phyloP scores from a whole-genome alignment of 139 green algal genomes.

The Auxenochlorella pyrenoidosa region DNA sequence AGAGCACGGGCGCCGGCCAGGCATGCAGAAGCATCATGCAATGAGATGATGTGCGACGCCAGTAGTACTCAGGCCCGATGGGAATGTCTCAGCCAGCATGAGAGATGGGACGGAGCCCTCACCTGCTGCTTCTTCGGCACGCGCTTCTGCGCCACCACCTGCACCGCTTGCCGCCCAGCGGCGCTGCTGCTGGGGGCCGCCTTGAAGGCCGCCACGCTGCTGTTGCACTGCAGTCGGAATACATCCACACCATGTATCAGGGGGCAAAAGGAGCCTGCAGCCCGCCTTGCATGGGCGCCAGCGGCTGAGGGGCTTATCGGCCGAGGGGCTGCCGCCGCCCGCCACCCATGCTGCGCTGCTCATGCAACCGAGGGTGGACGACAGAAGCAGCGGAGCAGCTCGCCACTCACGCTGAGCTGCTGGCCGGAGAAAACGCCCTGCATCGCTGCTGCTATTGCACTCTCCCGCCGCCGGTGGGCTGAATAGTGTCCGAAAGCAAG shows the following conservation, averaged over 20 bases:
- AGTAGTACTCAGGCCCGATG: no score
- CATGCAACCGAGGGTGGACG: neutral
- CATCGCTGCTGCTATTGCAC: neutral
- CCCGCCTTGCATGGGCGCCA: neutral
- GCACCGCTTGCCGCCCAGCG: conserved; percentile 15
- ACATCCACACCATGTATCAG: no score
- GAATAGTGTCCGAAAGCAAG: neutral
- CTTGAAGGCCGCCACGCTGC: conserved; percentile 29
- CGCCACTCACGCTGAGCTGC: neutral
- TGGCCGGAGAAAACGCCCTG: neutral
- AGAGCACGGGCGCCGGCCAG: neutral
- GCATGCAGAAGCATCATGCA: no score
- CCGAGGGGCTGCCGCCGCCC: neutral
- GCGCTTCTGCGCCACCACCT: conserved; percentile 47
- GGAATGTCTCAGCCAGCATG: neutral
- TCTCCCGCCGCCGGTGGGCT: neutral
- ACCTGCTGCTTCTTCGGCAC: conserved; percentile 51
- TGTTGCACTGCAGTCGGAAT: conserved; percentile 24
- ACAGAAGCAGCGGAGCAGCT: neutral
- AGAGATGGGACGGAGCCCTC: neutral
- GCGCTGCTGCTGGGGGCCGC: conserved; percentile 25
- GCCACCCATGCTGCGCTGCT: neutral
- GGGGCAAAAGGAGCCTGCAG: no score
- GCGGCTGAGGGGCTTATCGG: no score
- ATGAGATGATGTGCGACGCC: no score